Conservation (phyloP, 176 grass and related monocot species). For the Carex pumila region DNA sequence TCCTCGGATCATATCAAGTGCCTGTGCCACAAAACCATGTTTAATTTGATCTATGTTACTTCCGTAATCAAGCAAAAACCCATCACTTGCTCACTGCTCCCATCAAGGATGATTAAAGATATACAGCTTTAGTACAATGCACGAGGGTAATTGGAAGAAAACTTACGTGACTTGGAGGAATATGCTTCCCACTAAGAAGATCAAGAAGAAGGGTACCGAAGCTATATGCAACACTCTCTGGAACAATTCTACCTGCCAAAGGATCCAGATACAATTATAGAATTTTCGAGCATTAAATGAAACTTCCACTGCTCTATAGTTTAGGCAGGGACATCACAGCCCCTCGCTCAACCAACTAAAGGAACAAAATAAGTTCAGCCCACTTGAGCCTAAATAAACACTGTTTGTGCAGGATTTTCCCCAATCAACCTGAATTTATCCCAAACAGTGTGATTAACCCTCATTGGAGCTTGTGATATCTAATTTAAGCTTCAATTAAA, state of each 20-base stretch:
- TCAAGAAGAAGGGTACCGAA: slow-evolving; percentile 89
- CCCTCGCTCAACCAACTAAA: not conserved
- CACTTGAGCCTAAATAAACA: not conserved
- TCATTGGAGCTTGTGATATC: not conserved
- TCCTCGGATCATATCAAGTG: slow-evolving; percentile 74
- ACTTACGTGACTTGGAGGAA: slow-evolving; percentile 89
- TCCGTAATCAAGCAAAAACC: not conserved
- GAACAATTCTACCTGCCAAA: slow-evolving; percentile 76
- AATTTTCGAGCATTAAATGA: not conserved
- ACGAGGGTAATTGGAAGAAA: slow-evolving; percentile 1
- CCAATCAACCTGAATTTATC: not conserved
- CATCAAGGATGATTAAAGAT: not conserved
- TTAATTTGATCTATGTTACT: not conserved
- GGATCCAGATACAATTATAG: not conserved
- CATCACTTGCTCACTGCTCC: not conserved
- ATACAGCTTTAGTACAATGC: not conserved
- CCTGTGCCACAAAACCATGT: slow-evolving; percentile 28
- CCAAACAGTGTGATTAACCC: not conserved
- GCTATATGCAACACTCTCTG: slow-evolving; percentile 90
- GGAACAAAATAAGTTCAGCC: not conserved
- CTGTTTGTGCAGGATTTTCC: not conserved
- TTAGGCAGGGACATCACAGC: not conserved
- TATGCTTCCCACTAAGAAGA: slow-evolving; percentile 89
- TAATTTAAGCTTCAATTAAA: not conserved
- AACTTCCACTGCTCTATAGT: not conserved